Base-by-base conservation (phyloP, 2,329 filamentous ascomycete species). In the Cladophialophora yegresii region DNA sequence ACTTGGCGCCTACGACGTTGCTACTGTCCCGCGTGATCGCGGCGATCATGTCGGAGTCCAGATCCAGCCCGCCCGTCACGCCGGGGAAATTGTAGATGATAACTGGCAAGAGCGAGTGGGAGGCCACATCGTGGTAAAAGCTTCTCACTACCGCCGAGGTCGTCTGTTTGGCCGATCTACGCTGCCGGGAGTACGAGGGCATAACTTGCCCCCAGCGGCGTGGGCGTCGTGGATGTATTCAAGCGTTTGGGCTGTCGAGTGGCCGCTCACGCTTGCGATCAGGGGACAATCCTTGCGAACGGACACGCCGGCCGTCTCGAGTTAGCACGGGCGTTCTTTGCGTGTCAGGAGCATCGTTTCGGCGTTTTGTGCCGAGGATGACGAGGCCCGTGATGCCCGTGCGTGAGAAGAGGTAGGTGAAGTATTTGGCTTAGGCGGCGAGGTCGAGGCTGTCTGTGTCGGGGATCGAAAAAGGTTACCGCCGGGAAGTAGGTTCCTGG, bases 51-150 rank as follows among this genome's bases (percentile, higher is more conserved):
- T 85, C 86, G 1, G 86, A 88, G 73, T 89, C 87, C 23, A 90
- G 78, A 72, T 90, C 88, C 2, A 90, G 78, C 32, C 87, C 87
- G 67, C 87, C 87, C 71, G 84, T 87, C 30, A 90, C 86, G 9
- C 79, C 85, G 0, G 88, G 87, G 76, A 89, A 90, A 74, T 89
- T 89, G 75, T 89, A 88, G 13, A 89, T 75, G 54, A 89, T 80
- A 40, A 89, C 77, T 0, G 86, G 86, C 2, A 89, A 74, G 1
- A 80, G 75, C 1, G 78, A 79, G 56, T 77, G 74, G 12, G 73
- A 73, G 0, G 85, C 83, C 3, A 89, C 77, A 30, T 88, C 82
- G 50, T 76, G 75, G 71, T 82, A 89, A 77, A 89, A 89, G 49
- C 77, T 75, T 70, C 83, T 81, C 28, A 89, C 78, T 26, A 88